phyloP scores from a whole-genome alignment of 192 early-diverging fungal species.

The Backusella mclennaniae region DNA sequence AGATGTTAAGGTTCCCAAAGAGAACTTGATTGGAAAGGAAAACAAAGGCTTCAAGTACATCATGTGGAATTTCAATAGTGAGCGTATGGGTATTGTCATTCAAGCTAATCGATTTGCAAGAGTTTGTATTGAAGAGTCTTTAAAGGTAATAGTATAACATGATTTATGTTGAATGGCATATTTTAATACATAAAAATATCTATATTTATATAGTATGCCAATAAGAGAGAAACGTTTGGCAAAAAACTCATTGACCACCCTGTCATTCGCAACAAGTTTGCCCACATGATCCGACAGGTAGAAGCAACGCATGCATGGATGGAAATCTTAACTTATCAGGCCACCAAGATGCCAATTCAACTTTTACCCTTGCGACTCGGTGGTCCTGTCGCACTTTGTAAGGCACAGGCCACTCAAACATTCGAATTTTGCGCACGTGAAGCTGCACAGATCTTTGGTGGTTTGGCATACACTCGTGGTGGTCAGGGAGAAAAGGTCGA shows the following conservation, averaged over 20 bases:
- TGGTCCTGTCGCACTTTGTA: slow-evolving; percentile 82
- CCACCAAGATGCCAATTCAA: slow-evolving; percentile 59
- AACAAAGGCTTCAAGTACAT: slow-evolving; percentile 80
- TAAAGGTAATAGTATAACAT: slow-evolving; percentile 45
- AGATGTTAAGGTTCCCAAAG: slow-evolving; percentile 83
- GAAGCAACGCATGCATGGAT: slow-evolving; percentile 86
- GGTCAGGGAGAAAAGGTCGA: slow-evolving; percentile 72
- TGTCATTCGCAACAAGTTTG: slow-evolving; percentile 76
- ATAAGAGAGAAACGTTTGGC: slow-evolving; percentile 85
- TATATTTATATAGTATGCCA: slow-evolving; percentile 50
- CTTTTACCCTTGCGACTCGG: slow-evolving; percentile 72
- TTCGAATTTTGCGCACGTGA: slow-evolving; percentile 87
- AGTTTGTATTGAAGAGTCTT: slow-evolving; percentile 79
- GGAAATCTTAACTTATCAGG: slow-evolving; percentile 75
- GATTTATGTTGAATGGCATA: background rate
- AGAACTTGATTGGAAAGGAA: slow-evolving; percentile 81
- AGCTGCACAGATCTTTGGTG: slow-evolving; percentile 89
- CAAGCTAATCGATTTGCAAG: slow-evolving; percentile 85
- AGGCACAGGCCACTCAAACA: slow-evolving; percentile 82
- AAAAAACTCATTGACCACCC: slow-evolving; percentile 84
- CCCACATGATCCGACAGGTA: slow-evolving; percentile 79
- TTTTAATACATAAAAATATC: background rate
- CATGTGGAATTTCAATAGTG: slow-evolving; percentile 68
- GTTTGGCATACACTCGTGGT: slow-evolving; percentile 74
- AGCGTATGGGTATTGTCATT: slow-evolving; percentile 80